These are phyloP conservation scores for Eucalyptus brandiana DNA, from an alignment of 345 rosid genomes.

Conservation along the genomic window DNA sequence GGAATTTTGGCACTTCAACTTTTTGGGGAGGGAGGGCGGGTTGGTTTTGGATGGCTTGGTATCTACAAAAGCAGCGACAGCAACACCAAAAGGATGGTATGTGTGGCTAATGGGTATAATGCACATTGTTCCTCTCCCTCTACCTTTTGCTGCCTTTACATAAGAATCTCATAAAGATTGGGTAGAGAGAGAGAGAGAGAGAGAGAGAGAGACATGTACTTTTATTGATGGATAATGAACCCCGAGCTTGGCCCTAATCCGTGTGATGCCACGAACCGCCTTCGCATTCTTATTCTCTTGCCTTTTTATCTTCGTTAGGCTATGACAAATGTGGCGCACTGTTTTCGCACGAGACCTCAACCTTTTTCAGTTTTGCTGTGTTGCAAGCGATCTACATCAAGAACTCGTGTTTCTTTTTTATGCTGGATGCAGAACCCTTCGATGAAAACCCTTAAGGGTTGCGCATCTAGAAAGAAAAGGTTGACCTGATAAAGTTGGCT, in stretches of 20 bases:
- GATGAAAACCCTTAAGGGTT: not conserved
- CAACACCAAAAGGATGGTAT: not conserved
- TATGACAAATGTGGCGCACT: not conserved
- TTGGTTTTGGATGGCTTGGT: not conserved
- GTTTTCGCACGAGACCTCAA: not conserved
- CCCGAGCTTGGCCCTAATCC: not conserved
- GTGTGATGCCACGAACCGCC: conserved; percentile 40
- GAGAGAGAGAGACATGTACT: not conserved
- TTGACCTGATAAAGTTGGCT: not conserved
- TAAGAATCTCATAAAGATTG: not conserved
- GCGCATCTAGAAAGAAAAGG: not conserved
- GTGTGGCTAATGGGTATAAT: not conserved
- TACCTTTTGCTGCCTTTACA: not conserved
- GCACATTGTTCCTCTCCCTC: not conserved
- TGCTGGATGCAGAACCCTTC: not conserved
- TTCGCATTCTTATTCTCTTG: not conserved
- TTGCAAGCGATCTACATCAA: not conserved
- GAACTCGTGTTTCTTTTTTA: not conserved
- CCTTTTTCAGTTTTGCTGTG: not conserved
- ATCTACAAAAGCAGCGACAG: not conserved
- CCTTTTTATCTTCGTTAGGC: not conserved
- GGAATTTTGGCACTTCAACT: not conserved
- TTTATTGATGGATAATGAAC: not conserved
- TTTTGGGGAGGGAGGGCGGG: not conserved
- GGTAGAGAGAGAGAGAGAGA: not conserved